Percentiles rank a stretch among this genome's conserved stretches.
These are phyloP conservation scores for Talaromyces sp. DNA, from an alignment of 2,329 filamentous ascomycete genomes.

Conservation along the genomic window DNA sequence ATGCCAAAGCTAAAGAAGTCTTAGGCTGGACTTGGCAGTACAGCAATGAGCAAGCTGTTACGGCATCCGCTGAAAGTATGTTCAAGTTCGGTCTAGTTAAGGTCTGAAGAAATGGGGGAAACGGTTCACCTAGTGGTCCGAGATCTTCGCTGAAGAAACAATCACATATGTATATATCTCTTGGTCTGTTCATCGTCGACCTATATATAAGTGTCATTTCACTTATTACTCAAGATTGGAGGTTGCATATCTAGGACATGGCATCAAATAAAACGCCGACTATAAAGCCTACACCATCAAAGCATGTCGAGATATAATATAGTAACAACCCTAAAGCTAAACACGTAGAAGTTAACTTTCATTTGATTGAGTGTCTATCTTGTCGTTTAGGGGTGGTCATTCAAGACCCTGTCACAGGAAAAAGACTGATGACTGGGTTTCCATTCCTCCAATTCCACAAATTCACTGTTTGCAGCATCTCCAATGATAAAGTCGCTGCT, in stretches of 20 bases:
- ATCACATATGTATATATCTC: background rate
- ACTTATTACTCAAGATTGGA: background rate
- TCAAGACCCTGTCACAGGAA: background rate
- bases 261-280: background rate
- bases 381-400: background rate
- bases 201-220: background rate
- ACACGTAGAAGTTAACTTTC: background rate
- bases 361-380: background rate
- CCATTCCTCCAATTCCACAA: background rate
- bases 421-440: background rate
- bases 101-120: background rate
- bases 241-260: background rate
- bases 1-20: conserved; percentile 5
- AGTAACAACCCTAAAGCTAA: background rate
- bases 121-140: background rate
- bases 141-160: background rate
- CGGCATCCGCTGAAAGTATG: conserved; percentile 7
- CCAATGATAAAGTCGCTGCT: background rate
- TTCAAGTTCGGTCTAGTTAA: conserved; percentile 7
- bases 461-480: background rate
- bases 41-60: conserved; percentile 4
- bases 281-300: background rate
- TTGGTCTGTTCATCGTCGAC: background rate
- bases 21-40: conserved; percentile 17
- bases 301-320: background rate